Evolutionary conservation across 192 early-diverging fungal species (phyloP).

Genomic region (Coemansia sp.): DNA sequence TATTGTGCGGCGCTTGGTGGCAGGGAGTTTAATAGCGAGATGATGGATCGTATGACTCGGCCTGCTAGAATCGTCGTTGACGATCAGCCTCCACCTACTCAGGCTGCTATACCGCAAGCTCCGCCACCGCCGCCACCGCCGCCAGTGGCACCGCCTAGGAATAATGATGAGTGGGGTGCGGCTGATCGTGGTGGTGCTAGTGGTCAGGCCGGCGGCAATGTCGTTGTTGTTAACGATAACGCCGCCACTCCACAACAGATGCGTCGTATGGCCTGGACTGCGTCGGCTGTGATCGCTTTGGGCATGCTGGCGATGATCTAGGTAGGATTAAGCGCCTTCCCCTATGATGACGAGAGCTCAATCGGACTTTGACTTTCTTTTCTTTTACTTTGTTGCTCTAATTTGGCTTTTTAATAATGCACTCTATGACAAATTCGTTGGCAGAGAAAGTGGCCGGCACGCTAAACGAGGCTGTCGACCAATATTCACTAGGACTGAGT

Average conservation of each 20-base stretch:
- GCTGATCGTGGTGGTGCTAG: neutral
- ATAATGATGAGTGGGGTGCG: constrained; percentile 1
- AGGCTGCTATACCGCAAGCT: constrained; percentile 6
- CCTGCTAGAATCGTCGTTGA: constrained; percentile 34
- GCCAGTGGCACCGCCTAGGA: constrained; percentile 7
- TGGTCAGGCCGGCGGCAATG: constrained; percentile 10
- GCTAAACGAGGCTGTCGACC: constrained; percentile 17
- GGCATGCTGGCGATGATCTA: constrained; percentile 5
- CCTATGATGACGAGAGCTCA: neutral
- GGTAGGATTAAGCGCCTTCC: neutral
- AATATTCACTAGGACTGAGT: constrained; percentile 35
- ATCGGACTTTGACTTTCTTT: neutral
- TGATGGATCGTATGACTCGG: constrained; percentile 52
- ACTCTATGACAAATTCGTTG: neutral
- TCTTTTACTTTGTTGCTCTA: neutral
- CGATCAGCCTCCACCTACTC: constrained; percentile 19
- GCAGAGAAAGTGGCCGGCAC: constrained; percentile 14
- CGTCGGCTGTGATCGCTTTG: neutral
- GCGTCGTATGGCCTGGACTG: neutral
- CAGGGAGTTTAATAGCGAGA: constrained; percentile 41
- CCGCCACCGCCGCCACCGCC: constrained; percentile 9
- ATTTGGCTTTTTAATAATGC: neutral
- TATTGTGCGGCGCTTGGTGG: constrained; percentile 47
- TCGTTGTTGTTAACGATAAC: constrained; percentile 33
- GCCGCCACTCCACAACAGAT: constrained; percentile 1